Evolutionary conservation across 2,329 filamentous ascomycete genomes (phyloP), one percentile per base, ranked within the genome.

Genomic region (Macrophomina tecta): DNA sequence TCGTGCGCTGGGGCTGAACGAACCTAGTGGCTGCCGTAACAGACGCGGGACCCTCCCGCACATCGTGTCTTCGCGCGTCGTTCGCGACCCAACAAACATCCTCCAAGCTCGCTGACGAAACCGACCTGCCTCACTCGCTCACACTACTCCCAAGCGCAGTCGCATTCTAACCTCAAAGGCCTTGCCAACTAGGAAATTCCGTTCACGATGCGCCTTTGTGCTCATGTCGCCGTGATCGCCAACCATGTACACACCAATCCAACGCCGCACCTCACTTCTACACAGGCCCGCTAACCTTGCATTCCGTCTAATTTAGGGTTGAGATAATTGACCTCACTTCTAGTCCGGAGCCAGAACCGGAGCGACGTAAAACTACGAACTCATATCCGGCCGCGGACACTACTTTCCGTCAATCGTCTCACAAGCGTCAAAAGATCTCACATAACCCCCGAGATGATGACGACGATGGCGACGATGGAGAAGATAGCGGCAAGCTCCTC

Each of bases 261-360:
- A 45, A 45, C 42, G 9, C 16, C 6, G 28, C 42, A 16, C 36
- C 36, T 12, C 2, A 45, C 5, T 14, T 45, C 42, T 16, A 5
- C 12, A 14, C 42, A 9, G 9, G 16, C 42, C 16, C 16, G 16
- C 42, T 45, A 16, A 45, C 16, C 42, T 9, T 14, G 9, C 42
- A 45, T 14, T 14, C 16, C 51, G 16, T 55, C 23, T 16, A 8
- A 11, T 36, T 4, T 38, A 55, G 52, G 52, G 34, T 9, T 4
- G 52, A 55, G 23, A 55, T 55, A 12, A 55, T 48, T 45, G 58
- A 62, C 32, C 58, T 62, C 9, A 45, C 55, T 2, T 30, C 55
- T 5, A 46, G 40, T n/a, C 55, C 55, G 11, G 55, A 60, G 12
- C 55, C 38, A 6, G 55, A 60, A 6, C 28, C 23, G 5, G 14